Evolutionary conservation across 148 eudicot genomes (phyloP).

Genomic region (Talinum fruticosum): DNA sequence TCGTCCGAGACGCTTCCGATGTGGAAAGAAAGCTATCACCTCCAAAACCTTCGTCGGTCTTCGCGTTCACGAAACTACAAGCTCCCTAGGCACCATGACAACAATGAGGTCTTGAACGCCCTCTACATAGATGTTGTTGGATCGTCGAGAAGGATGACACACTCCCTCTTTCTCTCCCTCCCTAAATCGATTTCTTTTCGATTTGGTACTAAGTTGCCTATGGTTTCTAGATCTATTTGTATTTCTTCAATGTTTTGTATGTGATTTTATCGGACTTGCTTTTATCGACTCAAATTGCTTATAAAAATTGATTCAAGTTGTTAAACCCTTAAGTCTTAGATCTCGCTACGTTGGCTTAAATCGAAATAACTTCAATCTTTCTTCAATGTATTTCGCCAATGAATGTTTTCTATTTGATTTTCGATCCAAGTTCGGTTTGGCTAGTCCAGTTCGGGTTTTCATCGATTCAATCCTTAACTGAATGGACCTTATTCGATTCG

Average conservation of each 20-base stretch:
- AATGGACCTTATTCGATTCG: no score
- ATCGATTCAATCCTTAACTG: no score
- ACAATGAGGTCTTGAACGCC: conserved; percentile 64
- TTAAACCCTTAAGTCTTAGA: background rate
- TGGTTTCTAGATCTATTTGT: background rate
- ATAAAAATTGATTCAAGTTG: background rate
- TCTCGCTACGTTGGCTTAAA: background rate
- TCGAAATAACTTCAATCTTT: background rate
- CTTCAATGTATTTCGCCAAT: no score
- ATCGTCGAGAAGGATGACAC: conserved; percentile 63
- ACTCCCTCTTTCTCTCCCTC: conserved; percentile 24
- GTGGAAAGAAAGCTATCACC: conserved; percentile 67
- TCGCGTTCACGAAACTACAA: conserved; percentile 58
- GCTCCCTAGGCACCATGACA: conserved; percentile 71
- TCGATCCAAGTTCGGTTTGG: no score
- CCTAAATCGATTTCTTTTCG: background rate
- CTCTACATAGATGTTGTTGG: conserved; percentile 64
- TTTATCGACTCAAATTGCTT: background rate
- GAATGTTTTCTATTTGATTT: no score
- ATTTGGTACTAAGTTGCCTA: background rate
- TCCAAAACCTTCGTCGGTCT: conserved; percentile 61
- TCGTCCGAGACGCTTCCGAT: conserved; percentile 52
- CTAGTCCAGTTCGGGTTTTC: no score
- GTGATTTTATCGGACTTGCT: background rate
- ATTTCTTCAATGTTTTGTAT: background rate